phyloP scores from a whole-genome alignment of 176 grass and related monocot genomes.

The Phragmites australis region DNA sequence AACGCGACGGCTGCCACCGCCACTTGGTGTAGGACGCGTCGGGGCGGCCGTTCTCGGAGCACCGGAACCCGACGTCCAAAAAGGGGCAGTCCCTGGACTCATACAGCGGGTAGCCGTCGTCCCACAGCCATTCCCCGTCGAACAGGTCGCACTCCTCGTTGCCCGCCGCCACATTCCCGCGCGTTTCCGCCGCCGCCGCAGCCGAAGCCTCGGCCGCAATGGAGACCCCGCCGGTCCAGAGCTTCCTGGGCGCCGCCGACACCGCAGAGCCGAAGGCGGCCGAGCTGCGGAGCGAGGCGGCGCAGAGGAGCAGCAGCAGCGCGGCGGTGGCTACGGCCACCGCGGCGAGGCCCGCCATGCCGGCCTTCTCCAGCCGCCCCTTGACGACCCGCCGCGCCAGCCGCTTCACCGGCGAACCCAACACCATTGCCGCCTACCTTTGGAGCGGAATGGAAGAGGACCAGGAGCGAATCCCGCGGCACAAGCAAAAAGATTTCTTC shows the following conservation, averaged over 20 bases:
- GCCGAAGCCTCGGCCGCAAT: neutral
- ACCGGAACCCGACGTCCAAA: constrained; percentile 74
- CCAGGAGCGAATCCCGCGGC: neutral
- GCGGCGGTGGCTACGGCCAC: neutral
- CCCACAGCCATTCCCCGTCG: constrained; percentile 86
- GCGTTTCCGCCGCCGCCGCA: neutral
- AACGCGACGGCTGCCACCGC: constrained; percentile 78
- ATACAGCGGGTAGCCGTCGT: constrained; percentile 76
- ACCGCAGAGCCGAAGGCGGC: constrained; percentile 18
- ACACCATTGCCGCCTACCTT: neutral
- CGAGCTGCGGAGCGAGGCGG: constrained; percentile 33
- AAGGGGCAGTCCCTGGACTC: constrained; percentile 75
- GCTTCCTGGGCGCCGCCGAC: constrained; percentile 10
- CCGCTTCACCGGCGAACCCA: constrained; percentile 38
- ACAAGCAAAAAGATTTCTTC: neutral
- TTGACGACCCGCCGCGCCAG: constrained; percentile 2
- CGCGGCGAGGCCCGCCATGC: neutral
- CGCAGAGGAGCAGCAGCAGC: constrained; percentile 42
- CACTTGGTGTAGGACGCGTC: constrained; percentile 76
- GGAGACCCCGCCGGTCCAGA: constrained; percentile 33
- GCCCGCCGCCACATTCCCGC: neutral
- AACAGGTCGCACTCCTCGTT: constrained; percentile 69
- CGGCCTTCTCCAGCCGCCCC: constrained; percentile 26
- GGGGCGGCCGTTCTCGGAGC: constrained; percentile 79
- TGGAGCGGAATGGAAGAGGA: too few relatives aligned